Conservation (phyloP, 78 protist species). For the Tieghemostelium lacteum region DNA sequence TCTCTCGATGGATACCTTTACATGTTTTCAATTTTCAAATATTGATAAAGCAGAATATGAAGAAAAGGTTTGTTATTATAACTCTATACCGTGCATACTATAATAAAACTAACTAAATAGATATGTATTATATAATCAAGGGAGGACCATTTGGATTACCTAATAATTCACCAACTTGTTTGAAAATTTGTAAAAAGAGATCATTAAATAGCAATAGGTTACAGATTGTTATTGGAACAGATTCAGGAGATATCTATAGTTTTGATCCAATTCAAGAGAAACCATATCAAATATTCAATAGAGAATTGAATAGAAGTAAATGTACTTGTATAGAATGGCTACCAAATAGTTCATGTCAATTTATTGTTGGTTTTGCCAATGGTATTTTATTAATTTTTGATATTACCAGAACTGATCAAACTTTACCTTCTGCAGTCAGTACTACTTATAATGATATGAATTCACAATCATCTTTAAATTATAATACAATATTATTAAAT, state of each 20-base stretch:
- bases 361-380: slow-evolving; percentile 54
- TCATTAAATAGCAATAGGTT: too few relatives aligned
- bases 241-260: slow-evolving; percentile 41
- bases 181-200: slow-evolving; percentile 14
- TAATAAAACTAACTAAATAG: too few relatives aligned
- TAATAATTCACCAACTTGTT: too few relatives aligned
- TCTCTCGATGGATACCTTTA: neutral
- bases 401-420: slow-evolving; percentile 12
- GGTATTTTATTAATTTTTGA: slow-evolving; percentile 57
- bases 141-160: too few relatives aligned
- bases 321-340: slow-evolving; percentile 77
- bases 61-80: neutral
- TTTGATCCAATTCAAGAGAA: slow-evolving; percentile 9
- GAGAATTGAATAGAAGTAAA: slow-evolving; percentile 1
- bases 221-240: slow-evolving; percentile 55
- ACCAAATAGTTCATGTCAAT: slow-evolving; percentile 25
- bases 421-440: neutral
- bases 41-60: slow-evolving; percentile 38
- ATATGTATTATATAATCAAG: too few relatives aligned
- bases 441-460: neutral
- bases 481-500: too few relatives aligned
- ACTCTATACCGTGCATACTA: too few relatives aligned
- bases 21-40: slow-evolving; percentile 22
- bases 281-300: neutral
- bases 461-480: neutral